phyloP scores from a whole-genome alignment of 23 red algal genomes.

The Cyanidium caldarium region DNA sequence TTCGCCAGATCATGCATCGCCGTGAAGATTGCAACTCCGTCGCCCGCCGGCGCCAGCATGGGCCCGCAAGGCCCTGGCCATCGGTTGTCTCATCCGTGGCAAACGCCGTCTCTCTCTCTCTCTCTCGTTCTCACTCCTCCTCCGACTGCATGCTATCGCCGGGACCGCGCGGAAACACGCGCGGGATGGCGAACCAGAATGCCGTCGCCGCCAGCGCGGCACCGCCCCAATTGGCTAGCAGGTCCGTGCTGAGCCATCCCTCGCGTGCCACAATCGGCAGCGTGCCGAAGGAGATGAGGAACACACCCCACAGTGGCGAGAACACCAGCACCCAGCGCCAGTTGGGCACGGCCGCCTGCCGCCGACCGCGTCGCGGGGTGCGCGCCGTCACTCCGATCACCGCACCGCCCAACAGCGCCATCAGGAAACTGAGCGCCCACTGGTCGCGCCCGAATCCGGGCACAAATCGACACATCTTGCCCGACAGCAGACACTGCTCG shows the following conservation, averaged over 20 bases:
- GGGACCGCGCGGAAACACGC: background rate
- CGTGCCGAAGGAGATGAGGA: constrained; percentile 55
- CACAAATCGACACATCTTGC: constrained; percentile 31
- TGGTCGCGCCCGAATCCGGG: constrained; percentile 69
- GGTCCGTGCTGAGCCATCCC: constrained; percentile 21
- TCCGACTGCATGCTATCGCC: no score
- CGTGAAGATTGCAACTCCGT: no score
- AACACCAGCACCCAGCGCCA: constrained; percentile 39
- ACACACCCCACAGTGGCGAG: constrained; percentile 66
- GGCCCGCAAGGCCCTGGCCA: no score
- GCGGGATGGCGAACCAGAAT: background rate
- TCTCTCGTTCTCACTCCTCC: no score
- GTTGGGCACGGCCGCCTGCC: constrained; percentile 12
- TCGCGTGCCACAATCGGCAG: constrained; percentile 39
- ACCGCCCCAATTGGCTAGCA: constrained; percentile 2
- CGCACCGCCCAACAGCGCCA: constrained; percentile 26
- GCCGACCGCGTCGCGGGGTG: constrained; percentile 14
- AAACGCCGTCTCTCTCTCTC: no score
- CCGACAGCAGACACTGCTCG: constrained; percentile 22
- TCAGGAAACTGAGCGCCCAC: constrained; percentile 29
- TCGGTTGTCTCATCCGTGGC: no score
- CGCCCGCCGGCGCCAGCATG: no score
- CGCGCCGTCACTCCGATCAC: constrained; percentile 41
- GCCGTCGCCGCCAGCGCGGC: background rate
- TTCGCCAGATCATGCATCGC: no score